Conservation (phyloP, 805 yeast species). For the Candida ulmi region DNA sequence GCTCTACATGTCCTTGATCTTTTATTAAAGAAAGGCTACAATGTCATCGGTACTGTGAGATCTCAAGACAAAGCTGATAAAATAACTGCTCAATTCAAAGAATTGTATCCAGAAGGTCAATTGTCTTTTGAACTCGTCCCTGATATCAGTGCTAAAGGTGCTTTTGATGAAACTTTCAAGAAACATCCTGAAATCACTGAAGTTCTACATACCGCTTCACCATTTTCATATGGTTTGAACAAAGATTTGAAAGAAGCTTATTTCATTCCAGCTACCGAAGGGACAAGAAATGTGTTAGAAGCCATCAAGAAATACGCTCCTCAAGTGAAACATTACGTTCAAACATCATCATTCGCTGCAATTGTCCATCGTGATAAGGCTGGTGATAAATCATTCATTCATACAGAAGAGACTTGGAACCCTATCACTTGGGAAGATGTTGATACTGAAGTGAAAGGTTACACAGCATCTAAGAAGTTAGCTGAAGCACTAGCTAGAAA, state of each 20-base stretch:
- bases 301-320: conserved; percentile 36
- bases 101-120: no score
- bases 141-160: conserved; percentile 37
- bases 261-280: conserved; percentile 47
- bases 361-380: conserved; percentile 28
- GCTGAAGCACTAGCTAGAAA: conserved; percentile 61
- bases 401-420: conserved; percentile 43
- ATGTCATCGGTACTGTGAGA: conserved; percentile 40
- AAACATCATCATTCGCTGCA: conserved; percentile 46
- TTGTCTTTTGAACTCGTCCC: conserved; percentile 38
- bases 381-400: conserved; percentile 24
- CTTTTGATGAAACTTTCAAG: conserved; percentile 38
- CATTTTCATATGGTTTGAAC: conserved; percentile 37
- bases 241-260: conserved; percentile 38
- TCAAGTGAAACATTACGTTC: conserved; percentile 39
- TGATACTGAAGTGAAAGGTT: conserved; percentile 31
- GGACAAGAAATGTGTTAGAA: conserved; percentile 42
- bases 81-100: conserved; percentile 21
- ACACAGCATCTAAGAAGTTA: conserved; percentile 48
- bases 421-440: conserved; percentile 42
- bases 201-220: conserved; percentile 55
- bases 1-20: conserved; percentile 35
- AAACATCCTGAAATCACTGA: conserved; percentile 41
- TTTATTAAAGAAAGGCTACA: conserved; percentile 30
- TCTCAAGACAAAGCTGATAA: conserved; percentile 6